These are phyloP conservation scores for Silene coronaria DNA, from an alignment of 179 eudicot genomes.

Conservation along the genomic window DNA sequence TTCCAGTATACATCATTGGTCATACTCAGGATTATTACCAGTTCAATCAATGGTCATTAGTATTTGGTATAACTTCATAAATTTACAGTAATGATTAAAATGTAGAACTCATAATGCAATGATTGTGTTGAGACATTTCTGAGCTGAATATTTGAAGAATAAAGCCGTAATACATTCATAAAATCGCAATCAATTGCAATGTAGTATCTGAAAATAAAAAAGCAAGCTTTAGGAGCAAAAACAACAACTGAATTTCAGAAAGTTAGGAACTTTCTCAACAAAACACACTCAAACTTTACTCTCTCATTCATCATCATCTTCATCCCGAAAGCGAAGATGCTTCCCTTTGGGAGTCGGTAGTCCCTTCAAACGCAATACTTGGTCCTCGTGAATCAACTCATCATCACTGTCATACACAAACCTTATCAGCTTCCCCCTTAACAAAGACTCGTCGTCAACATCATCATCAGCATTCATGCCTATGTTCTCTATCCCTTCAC, in stretches of 20 bases:
- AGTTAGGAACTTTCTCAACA: conserved; percentile 31
- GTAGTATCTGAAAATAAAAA: not conserved
- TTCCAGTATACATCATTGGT: too few species aligned
- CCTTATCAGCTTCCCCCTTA: conserved; percentile 52
- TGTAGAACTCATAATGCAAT: too few species aligned
- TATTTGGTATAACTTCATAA: too few species aligned
- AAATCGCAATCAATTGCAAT: not conserved
- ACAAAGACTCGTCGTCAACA: conserved; percentile 4
- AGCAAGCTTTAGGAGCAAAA: not conserved
- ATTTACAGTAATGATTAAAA: too few species aligned
- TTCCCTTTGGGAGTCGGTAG: conserved; percentile 64
- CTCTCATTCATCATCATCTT: conserved; percentile 33
- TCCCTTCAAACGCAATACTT: conserved; percentile 47
- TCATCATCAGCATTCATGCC: conserved; percentile 25
- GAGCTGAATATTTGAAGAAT: too few species aligned
- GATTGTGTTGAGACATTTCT: too few species aligned
- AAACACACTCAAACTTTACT: not conserved
- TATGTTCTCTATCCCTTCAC: conserved; percentile 60
- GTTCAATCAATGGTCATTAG: too few species aligned
- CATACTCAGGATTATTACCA: too few species aligned
- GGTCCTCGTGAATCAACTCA: conserved; percentile 51
- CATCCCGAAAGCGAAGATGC: conserved; percentile 54
- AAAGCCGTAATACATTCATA: not conserved
- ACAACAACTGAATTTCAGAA: conserved; percentile 13
- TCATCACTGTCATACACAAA: conserved; percentile 72